Conservation (phyloP, 2,329 filamentous ascomycete species). For the Pyricularia grisea region DNA sequence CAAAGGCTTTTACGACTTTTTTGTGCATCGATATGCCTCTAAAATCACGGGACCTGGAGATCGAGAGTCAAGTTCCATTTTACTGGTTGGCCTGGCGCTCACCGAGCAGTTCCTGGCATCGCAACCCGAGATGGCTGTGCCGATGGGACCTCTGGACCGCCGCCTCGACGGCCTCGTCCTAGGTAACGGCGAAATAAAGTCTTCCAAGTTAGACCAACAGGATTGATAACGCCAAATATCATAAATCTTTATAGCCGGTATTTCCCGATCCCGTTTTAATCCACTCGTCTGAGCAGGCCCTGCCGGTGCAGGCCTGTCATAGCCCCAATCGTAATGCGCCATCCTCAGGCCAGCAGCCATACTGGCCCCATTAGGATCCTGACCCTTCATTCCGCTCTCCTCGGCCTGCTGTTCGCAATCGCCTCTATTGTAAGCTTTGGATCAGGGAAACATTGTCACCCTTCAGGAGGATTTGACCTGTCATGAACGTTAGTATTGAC, state of each 20-base stretch:
- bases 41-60: constrained; percentile 24
- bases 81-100: constrained; percentile 69
- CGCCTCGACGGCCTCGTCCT: constrained; percentile 68
- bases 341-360: neutral
- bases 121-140: constrained; percentile 48
- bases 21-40: constrained; percentile 63
- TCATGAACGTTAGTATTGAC: neutral
- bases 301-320: neutral
- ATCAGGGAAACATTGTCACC: constrained; percentile 84
- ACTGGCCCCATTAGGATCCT: neutral
- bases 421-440: constrained; percentile 33
- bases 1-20: constrained; percentile 95
- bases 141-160: constrained; percentile 69
- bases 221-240: neutral
- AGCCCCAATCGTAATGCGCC: neutral
- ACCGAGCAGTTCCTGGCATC: constrained; percentile 68
- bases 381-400: neutral
- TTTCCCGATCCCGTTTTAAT: neutral
- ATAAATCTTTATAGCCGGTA: neutral
- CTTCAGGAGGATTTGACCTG: constrained; percentile 78
- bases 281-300: neutral
- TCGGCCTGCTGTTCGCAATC: neutral
- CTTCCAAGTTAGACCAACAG: constrained; percentile 3
- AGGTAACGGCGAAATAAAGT: constrained; percentile 55
- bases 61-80: constrained; percentile 22